phyloP scores from a whole-genome alignment of 306 rosid species.

The Vigna unguiculata region DNA sequence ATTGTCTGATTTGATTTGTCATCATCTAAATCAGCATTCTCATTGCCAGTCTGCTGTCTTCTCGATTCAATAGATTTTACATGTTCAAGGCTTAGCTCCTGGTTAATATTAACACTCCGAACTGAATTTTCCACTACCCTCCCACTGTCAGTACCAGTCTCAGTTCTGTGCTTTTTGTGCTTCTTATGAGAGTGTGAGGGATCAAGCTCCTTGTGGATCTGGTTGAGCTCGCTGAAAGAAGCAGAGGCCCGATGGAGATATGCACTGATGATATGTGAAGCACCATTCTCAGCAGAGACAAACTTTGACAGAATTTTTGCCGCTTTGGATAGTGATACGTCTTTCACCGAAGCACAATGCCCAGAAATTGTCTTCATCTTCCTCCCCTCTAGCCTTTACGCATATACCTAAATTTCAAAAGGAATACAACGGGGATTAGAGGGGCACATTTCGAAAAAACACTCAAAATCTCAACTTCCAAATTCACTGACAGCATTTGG shows the following conservation, averaged over 20 bases:
- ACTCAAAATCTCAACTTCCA: not conserved
- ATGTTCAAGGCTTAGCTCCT: not conserved
- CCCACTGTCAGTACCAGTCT: not conserved
- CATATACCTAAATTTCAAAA: not conserved
- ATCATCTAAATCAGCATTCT: not conserved
- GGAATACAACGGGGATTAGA: not conserved
- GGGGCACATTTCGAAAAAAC: not conserved
- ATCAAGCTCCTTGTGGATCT: constrained; percentile 49
- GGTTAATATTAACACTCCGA: constrained; percentile 7
- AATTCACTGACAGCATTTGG: not conserved
- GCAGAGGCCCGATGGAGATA: constrained; percentile 45
- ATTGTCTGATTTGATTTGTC: not conserved
- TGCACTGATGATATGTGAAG: constrained; percentile 36
- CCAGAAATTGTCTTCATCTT: constrained; percentile 46
- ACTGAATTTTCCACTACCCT: constrained; percentile 10
- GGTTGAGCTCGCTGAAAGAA: constrained; percentile 47
- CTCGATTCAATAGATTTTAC: constrained; percentile 7
- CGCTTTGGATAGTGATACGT: constrained; percentile 48
- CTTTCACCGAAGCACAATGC: constrained; percentile 34
- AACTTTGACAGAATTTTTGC: constrained; percentile 48
- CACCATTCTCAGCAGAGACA: constrained; percentile 53
- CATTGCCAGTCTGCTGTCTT: too few relatives aligned
- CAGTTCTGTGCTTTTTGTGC: constrained; percentile 1
- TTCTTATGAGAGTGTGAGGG: constrained; percentile 35
- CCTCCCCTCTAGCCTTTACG: constrained; percentile 4